Evolutionary conservation across 805 yeast genomes (phyloP).

Genomic region (Tetrapisispora fleetii): DNA sequence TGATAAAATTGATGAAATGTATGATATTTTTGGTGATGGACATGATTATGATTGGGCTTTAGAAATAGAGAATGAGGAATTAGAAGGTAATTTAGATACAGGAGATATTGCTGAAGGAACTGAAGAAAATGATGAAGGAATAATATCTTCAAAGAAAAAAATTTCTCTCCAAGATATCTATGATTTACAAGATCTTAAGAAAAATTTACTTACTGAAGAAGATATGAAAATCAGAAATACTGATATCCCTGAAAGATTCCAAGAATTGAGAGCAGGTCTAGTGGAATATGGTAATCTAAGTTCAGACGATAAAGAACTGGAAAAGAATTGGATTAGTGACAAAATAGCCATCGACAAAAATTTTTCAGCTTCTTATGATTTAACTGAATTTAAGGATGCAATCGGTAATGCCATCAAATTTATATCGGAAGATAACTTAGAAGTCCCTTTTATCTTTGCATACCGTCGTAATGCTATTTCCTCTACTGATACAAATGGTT

Average conservation of each 20-base stretch:
- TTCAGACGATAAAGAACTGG: conserved; percentile 58
- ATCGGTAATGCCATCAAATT: conserved; percentile 64
- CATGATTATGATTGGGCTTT: conserved; percentile 97
- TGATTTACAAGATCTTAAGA: conserved; percentile 87
- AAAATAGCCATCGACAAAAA: conserved; percentile 50
- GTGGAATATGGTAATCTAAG: conserved; percentile 54
- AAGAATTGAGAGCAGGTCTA: conserved; percentile 57
- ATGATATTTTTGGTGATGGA: conserved; percentile 94
- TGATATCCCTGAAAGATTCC: conserved; percentile 90
- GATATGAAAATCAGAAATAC: conserved; percentile 80
- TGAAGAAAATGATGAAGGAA: conserved; percentile 28
- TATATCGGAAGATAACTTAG: conserved; percentile 66
- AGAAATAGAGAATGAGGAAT: conserved; percentile 50
- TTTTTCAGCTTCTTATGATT: conserved; percentile 29
- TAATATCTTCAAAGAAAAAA: conserved; percentile 23
- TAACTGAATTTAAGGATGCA: conserved; percentile 52
- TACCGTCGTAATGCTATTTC: conserved; percentile 81
- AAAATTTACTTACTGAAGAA: conserved; percentile 81
- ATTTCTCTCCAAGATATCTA: conserved; percentile 75
- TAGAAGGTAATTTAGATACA: conserved; percentile 29
- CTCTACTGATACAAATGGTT: conserved; percentile 35
- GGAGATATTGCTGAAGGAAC: conserved; percentile 7
- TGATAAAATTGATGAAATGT: conserved; percentile 85
- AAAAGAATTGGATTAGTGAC: conserved; percentile 74
- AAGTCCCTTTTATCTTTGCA: conserved; percentile 92